Evolutionary conservation across 371 early-diverging fungal species (phyloP), one percentile per base, ranked within the genome.

Genomic region (Syncephalastrum racemosum): DNA sequence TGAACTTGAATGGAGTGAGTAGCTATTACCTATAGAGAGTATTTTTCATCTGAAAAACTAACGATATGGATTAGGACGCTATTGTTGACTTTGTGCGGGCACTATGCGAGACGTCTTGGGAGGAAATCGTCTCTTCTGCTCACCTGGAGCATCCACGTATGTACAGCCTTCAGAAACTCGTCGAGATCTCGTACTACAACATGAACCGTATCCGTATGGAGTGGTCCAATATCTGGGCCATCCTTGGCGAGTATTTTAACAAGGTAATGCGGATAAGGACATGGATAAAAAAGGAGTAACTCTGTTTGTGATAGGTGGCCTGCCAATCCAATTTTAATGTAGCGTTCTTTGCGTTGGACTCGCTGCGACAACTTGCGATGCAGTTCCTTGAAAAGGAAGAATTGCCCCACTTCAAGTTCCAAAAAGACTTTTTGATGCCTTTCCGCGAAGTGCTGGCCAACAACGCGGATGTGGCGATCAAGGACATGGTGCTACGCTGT

Each of bases 171-270:
- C 92, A 91, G 60, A 88, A 94, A 53, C 82, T 97, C 8, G 95
- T 97, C 0, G 97, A 97, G 60, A 93, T 97, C 23, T 86, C 90
- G 0, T 94, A 95, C 80, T 97, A 95, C 82, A 97, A 97, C 77
- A 97, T 97, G 97, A 87, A 85, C 47, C 92, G 97, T 79, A 97
- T 97, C 64, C 88, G 95, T 68, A 84, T 95, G 60, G 97, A 97
- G 72, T 97, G 97, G 97, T 89, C 92, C 41, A 88, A 93, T 60
- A 87, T 96, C 43, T 97, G 97, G 97, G 87, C 89, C 1, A 90
- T 96, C 14, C 77, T 97, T 2, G 95, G 95, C 0, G 90, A 91
- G 27, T 89, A 93, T 64, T 96, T 94, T 61, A 92, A 93, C 71
- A 87, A 90, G 60, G 71, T 75, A 49, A 31, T 36, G 47, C 51